A percentile compares a stretch with the other conserved stretches of the same genome.
These are phyloP conservation scores for Leccinum subatratum DNA, from an alignment of 1,284 basidiomycete species.

Conservation along the genomic window DNA sequence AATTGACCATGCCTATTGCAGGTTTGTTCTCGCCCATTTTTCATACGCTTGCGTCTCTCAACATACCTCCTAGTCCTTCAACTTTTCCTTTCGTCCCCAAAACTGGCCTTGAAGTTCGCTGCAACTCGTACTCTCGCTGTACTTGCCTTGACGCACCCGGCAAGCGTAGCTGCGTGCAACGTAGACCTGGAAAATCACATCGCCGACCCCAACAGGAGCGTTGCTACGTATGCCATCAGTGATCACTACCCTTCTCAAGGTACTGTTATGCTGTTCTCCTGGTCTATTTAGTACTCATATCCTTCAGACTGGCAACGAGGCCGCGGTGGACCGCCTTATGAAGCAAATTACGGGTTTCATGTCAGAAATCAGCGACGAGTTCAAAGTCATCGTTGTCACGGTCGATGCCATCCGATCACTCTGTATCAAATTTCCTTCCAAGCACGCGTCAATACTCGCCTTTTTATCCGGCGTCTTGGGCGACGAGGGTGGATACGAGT, in stretches of 20 bases:
- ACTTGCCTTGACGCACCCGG: conserved; percentile 79
- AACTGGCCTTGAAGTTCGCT: conserved; percentile 93
- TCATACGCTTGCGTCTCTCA: conserved; percentile 4
- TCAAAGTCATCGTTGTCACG: conserved; percentile 99
- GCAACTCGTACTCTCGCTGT: conserved; percentile 93
- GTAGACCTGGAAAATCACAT: conserved; percentile 98
- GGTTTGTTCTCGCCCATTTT: conserved; percentile 48
- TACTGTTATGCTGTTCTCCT: conserved; percentile 26
- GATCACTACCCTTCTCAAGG: conserved; percentile 96
- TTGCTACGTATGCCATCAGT: conserved; percentile 99
- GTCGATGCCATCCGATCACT: conserved; percentile 96
- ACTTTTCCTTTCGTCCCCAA: conserved; percentile 89
- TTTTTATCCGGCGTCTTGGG: conserved; percentile 92
- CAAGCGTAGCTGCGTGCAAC: conserved; percentile 89
- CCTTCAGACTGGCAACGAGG: conserved; percentile 89
- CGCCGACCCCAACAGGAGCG: conserved; percentile 91
- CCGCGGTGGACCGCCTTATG: conserved; percentile 97
- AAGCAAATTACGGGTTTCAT: conserved; percentile 99
- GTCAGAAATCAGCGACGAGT: conserved; percentile 99
- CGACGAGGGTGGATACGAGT: conserved; percentile 98
- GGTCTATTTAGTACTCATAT: conserved; percentile 9
- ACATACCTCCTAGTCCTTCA: conserved; percentile 64
- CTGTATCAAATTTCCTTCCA: conserved; percentile 97
- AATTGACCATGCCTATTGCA: conserved; percentile 84
- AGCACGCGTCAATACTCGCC: conserved; percentile 91